These are phyloP conservation scores for Rhododendron simsii DNA, from an alignment of 148 eudicot species.

Conservation along the genomic window DNA sequence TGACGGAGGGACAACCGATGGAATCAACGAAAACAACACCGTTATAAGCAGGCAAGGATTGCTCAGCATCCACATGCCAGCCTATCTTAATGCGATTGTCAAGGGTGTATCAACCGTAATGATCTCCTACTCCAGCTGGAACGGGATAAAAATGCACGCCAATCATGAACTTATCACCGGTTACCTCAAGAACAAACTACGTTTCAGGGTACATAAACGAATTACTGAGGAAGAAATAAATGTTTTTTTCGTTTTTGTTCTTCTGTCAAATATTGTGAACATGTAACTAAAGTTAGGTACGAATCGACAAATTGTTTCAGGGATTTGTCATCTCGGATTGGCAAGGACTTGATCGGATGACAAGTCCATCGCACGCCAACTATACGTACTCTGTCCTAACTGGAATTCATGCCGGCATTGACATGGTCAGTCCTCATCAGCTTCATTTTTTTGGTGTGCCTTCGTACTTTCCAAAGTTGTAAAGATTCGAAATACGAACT, in stretches of 20 bases:
- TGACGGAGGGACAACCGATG: conserved; percentile 63
- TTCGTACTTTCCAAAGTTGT: not conserved
- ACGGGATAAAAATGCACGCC: conserved; percentile 14
- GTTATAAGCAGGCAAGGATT: conserved; percentile 32
- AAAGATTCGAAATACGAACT: too few species aligned
- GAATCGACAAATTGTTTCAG: not conserved
- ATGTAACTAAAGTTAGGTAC: not conserved
- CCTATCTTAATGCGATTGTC: conserved; percentile 45
- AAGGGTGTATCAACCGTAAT: conserved; percentile 67
- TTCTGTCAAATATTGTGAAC: not conserved
- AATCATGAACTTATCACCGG: conserved; percentile 22
- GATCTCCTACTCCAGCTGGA: conserved; percentile 56
- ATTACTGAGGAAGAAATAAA: not conserved
- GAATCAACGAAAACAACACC: conserved; percentile 69
- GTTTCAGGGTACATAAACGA: conserved; percentile 16
- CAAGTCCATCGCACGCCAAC: not conserved
- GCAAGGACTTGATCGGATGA: not conserved
- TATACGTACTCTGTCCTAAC: not conserved
- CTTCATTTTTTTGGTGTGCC: not conserved
- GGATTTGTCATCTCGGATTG: not conserved
- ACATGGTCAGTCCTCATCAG: not conserved
- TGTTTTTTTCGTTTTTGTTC: not conserved
- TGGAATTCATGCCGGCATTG: not conserved
- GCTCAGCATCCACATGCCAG: conserved; percentile 66
- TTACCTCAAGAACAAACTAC: conserved; percentile 19